Base-by-base conservation (phyloP, 352 stramenopile species). In the Pythium rishiriense region DNA sequence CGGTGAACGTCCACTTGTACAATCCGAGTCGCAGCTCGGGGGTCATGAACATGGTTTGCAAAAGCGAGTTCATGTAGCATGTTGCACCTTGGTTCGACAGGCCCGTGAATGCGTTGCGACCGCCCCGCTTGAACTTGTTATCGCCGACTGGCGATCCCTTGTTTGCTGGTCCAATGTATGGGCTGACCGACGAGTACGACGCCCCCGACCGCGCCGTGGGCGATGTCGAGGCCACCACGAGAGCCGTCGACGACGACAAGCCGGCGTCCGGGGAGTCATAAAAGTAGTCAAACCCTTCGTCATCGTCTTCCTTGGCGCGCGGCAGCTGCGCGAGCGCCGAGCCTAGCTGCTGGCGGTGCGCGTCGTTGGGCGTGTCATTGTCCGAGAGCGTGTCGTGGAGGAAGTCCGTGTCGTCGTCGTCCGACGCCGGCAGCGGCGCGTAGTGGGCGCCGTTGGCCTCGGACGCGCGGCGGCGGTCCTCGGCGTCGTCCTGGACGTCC, bases 31-130 rank as follows among this genome's bases (percentile, higher is more conserved):
- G 84, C 64, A 98, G 88, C 60, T 94, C 88, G 1, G 81, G 83
- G 31, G 93, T 94, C 83, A 96, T 94, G 64, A 88, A 98, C 75
- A 98, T 89, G 62, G 84, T 95, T 76, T 98, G 91, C 42, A 98
- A 76, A 45, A 98, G 66, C 47, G 82, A 95, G 72, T 98, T 98
- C 87, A 98, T 96, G 75, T 98, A 98, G 72, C 91, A 98, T n/a
- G 90, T 98, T 15, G 88, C 90, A 22, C 88, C 91, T 58, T 97
- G 90, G 66, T 97, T 97, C 21, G 79, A 93, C 2, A 97, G 72
- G 0, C 90, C 90, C 39, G 82, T 91, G 69, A 87, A 94, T 31
- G 58, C 61, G 50, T 85, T 91, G 29, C 67, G 67, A 24, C 26
- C 19, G 24, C 56, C 42, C 4, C 58, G 43, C 41, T 58, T 50